Evolutionary conservation across 306 rosid genomes (phyloP).

Genomic region (Dryas alaskensis): DNA sequence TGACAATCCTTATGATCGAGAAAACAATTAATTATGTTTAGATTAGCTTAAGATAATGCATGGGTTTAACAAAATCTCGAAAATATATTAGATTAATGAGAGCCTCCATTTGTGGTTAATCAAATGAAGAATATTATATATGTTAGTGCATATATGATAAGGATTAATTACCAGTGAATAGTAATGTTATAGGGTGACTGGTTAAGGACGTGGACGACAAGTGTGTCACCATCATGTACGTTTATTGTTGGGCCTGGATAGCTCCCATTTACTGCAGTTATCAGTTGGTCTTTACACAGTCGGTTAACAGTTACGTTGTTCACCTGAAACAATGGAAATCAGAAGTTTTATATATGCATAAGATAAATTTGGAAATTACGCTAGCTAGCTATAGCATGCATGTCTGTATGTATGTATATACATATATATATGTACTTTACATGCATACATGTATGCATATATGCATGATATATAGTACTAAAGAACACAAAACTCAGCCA

Average conservation of each 20-base stretch:
- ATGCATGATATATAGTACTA: too few species aligned
- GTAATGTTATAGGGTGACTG: slow-evolving; percentile 48
- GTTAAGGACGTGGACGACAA: slow-evolving; percentile 48
- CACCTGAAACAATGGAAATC: slow-evolving; percentile 29
- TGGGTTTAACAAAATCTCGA: neutral
- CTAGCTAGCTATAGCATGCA: too few species aligned
- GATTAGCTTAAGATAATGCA: neutral
- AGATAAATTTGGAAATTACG: too few species aligned
- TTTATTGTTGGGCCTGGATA: slow-evolving; percentile 51
- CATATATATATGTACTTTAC: too few species aligned
- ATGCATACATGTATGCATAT: too few species aligned
- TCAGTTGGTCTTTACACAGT: slow-evolving; percentile 38
- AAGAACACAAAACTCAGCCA: neutral
- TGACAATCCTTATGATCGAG: neutral
- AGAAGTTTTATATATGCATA: neutral
- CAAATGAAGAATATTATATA: too few species aligned
- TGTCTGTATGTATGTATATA: too few species aligned
- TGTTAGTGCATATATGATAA: neutral
- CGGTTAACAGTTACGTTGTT: slow-evolving; percentile 33
- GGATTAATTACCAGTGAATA: slow-evolving; percentile 47
- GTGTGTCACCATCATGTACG: slow-evolving; percentile 46
- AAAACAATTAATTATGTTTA: neutral
- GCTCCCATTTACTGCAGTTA: slow-evolving; percentile 47
- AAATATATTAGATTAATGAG: too few species aligned
- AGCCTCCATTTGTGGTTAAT: too few species aligned